phyloP scores from a whole-genome alignment of 2,329 filamentous ascomycete genomes.

The Fusarium armeniacum region DNA sequence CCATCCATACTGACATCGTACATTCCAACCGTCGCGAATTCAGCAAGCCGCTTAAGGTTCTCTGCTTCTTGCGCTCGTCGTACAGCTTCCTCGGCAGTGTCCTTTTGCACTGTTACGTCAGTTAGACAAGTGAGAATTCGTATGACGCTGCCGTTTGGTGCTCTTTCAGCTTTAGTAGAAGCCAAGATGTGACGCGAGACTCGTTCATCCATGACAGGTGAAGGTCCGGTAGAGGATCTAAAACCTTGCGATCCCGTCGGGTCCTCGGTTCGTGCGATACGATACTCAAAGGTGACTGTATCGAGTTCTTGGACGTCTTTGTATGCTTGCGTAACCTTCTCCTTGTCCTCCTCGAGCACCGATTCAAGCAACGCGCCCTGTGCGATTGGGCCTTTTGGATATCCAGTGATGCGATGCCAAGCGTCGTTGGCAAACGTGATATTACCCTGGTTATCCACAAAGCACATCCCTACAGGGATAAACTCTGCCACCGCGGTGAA shows the following conservation, averaged over 20 bases:
- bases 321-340: constrained; percentile 58
- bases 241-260: constrained; percentile 12
- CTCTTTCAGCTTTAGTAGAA: constrained; percentile 62
- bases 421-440: constrained; percentile 80
- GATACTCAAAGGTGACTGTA: constrained; percentile 63
- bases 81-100: constrained; percentile 63
- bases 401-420: constrained; percentile 68
- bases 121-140: constrained; percentile 65
- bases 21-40: constrained; percentile 68
- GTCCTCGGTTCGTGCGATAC: constrained; percentile 46
- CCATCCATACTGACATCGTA: constrained; percentile 67
- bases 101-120: constrained; percentile 65
- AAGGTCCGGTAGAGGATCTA: constrained; percentile 39
- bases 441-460: constrained; percentile 73
- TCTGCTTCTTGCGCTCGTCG: constrained; percentile 65
- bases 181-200: constrained; percentile 62
- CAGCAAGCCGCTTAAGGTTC: constrained; percentile 67
- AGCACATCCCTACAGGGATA: constrained; percentile 80
- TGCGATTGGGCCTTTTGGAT: constrained; percentile 53
- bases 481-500: constrained; percentile 80
- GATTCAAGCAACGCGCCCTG: constrained; percentile 59
- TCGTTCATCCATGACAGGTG: constrained; percentile 48
- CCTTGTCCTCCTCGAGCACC: constrained; percentile 63
- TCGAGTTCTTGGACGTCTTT: constrained; percentile 57
- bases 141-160: constrained; percentile 59